Base-by-base conservation (phyloP, 2,329 filamentous ascomycete species). In the Colletotrichum eleusines region DNA sequence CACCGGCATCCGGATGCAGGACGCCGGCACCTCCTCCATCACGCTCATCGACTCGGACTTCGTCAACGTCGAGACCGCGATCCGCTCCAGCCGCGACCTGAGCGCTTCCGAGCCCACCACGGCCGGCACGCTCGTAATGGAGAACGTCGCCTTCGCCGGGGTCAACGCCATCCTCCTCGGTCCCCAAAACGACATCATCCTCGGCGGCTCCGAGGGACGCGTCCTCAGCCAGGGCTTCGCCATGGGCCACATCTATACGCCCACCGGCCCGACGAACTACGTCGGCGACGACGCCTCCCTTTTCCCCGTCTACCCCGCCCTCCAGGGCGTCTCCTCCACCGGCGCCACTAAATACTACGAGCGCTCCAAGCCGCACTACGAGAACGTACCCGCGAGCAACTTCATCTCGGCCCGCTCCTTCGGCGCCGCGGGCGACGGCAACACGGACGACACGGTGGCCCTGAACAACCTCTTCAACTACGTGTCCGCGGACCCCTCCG, bases 321-420 rank as follows among this genome's bases (percentile, higher is more conserved):
- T 95, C 2, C 82, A 92, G 2, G 63, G 46, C 40, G 9, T 23
- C 38, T 35, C 59, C 8, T 26, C 61, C 26, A 33, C 46, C 26
- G 81, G 86, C 54, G 80, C 81, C 18, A 77, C 77, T 20, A 81
- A 84, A 31, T 89, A 93, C 78, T 94, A 92, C 77, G 90, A 92
- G 76, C 88, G 91, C 23, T 91, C 92, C 74, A 94, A 93, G 84
- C 94, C 94, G 7, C 89, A 93, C 74, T 97, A 96, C 77, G 87
- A 90, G 66, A 79, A 85, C 35, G 76, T 90, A 4, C 81, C 88
- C 0, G 84, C 85, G 1, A 84, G 84, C 2, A 84, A 86, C 8
- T 94, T 96, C 77, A 78, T 93, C 75, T 92, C 89, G 69, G 89
- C 93, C 76, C 92, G 92, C 74, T 84, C 84, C 18, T 84, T 83